A percentile compares a stretch with the other conserved stretches of the same genome.
These are phyloP conservation scores for Fusarium sp. DNA, from an alignment of 2,329 filamentous ascomycete species.

Conservation along the genomic window DNA sequence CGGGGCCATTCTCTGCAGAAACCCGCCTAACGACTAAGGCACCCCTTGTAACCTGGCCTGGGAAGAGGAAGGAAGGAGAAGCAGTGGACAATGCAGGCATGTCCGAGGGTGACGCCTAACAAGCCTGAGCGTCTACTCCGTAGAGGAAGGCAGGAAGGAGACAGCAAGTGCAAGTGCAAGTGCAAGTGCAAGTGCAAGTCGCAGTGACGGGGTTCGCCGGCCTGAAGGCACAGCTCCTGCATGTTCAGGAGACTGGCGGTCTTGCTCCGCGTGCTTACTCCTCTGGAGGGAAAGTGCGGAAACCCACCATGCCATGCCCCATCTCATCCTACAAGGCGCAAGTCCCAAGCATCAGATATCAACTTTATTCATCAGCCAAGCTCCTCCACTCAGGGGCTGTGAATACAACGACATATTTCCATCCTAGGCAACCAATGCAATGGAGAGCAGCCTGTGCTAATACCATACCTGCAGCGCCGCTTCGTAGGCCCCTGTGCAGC, in stretches of 20 bases:
- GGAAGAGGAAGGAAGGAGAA: neutral
- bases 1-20: neutral
- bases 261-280: slow-evolving; percentile 13
- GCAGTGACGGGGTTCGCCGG: slow-evolving; percentile 4
- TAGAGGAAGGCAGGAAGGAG: no score
- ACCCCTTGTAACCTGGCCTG: neutral
- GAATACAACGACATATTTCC: slow-evolving; percentile 23
- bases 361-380: slow-evolving; percentile 25
- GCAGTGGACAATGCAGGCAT: neutral
- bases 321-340: slow-evolving; percentile 5
- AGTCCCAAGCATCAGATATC: slow-evolving; percentile 8
- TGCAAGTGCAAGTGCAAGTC: slow-evolving; percentile 4
- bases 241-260: slow-evolving; percentile 4
- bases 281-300: slow-evolving; percentile 11
- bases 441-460: slow-evolving; percentile 12
- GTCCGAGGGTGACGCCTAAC: slow-evolving; percentile 4
- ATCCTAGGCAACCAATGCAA: slow-evolving; percentile 15
- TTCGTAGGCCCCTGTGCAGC: slow-evolving; percentile 18
- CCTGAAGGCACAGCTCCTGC: neutral
- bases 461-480: slow-evolving; percentile 5
- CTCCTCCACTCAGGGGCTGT: slow-evolving; percentile 34
- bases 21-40: slow-evolving; percentile 18
- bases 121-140: slow-evolving; percentile 31
- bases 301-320: neutral
- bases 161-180: no score